Evolutionary conservation across 2,329 filamentous ascomycete species (phyloP).

Genomic region (Hymenoscyphus fructigenus): DNA sequence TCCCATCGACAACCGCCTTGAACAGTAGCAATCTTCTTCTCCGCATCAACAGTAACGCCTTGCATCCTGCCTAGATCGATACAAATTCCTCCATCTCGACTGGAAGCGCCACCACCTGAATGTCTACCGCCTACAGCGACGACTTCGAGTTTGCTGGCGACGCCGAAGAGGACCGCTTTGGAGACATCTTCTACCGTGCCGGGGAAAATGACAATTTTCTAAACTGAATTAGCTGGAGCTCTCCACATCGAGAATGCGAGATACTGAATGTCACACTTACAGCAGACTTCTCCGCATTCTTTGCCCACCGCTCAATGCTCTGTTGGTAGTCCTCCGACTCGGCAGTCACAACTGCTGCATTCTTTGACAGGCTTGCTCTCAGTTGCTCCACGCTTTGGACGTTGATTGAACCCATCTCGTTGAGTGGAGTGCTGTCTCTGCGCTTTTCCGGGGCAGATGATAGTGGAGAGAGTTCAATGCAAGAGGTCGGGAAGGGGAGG

Average conservation of each 20-base stretch:
- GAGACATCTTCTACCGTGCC: constrained; percentile 22
- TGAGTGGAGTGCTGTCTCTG: not conserved
- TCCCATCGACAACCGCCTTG: constrained; percentile 29
- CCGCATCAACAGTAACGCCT: constrained; percentile 17
- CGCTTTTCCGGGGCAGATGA: not conserved
- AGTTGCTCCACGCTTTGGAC: not conserved
- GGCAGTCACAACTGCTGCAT: constrained; percentile 17
- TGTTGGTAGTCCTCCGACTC: constrained; percentile 19
- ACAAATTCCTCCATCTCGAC: constrained; percentile 24
- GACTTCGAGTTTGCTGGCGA: constrained; percentile 18
- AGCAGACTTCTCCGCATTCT: constrained; percentile 25
- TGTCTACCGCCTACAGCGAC: constrained; percentile 25
- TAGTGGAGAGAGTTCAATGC: not conserved
- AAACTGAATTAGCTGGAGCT: not conserved
- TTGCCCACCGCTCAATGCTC: constrained; percentile 27
- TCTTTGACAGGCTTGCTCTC: constrained; percentile 6
- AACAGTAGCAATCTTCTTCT: constrained; percentile 21
- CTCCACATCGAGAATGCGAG: not conserved
- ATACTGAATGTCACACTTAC: constrained; percentile 17
- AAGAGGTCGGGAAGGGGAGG: not conserved
- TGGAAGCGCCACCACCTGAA: constrained; percentile 23
- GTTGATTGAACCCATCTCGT: constrained; percentile 7
- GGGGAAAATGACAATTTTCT: constrained; percentile 27
- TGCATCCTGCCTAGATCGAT: constrained; percentile 29
- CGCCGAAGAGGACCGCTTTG: constrained; percentile 20